phyloP scores from a whole-genome alignment of 2,329 filamentous ascomycete species.

The Penicillium palitans region DNA sequence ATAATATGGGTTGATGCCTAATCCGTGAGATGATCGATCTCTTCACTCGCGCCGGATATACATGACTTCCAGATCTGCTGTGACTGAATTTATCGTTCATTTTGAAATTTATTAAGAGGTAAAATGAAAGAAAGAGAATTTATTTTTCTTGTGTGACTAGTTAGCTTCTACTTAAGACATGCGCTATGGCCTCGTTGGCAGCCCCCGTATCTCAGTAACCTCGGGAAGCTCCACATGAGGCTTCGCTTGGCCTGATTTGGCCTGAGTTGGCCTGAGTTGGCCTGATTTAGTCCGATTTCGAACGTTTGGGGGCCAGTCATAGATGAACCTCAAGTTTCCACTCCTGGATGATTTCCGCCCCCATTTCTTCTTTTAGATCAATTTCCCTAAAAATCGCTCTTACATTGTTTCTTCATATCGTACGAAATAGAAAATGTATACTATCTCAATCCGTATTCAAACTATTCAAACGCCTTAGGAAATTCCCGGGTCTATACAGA shows the following conservation, averaged over 20 bases:
- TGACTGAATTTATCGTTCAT: not conserved
- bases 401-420: too few species aligned
- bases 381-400: too few species aligned
- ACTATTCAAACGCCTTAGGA: not conserved
- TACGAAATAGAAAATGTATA: not conserved
- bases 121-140: not conserved
- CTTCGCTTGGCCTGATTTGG: not conserved
- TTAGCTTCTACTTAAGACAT: too few species aligned
- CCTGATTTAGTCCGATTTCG: not conserved
- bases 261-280: too few species aligned
- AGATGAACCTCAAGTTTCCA: not conserved
- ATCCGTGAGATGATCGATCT: not conserved
- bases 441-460: not conserved
- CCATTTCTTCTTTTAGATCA: too few species aligned
- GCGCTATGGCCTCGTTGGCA: too few species aligned
- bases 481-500: not conserved
- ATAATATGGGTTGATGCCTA: not conserved
- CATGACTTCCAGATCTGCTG: not conserved
- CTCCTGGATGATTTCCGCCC: too few species aligned
- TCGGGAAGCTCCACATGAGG: not conserved
- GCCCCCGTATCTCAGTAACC: too few species aligned
- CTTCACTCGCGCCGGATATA: not conserved
- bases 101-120: not conserved
- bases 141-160: too few species aligned
- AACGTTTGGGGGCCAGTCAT: not conserved